These are phyloP conservation scores for Allium sativum DNA, from an alignment of 106 monocot species.

Conservation along the genomic window DNA sequence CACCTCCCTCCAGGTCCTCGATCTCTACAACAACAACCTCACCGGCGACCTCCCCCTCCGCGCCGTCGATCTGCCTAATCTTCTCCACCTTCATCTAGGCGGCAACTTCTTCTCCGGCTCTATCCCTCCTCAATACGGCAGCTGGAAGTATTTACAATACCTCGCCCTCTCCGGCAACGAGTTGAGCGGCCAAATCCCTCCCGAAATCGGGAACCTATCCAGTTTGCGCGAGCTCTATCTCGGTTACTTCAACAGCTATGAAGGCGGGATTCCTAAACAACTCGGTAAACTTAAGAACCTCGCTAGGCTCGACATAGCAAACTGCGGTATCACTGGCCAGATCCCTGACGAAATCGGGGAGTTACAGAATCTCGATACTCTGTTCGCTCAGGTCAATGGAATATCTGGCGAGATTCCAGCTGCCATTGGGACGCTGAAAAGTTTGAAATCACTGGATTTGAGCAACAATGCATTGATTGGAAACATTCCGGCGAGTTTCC, in stretches of 20 bases:
- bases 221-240: slow-evolving; percentile 54
- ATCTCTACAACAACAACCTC: slow-evolving; percentile 92
- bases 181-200: slow-evolving; percentile 52
- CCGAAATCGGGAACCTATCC: slow-evolving; percentile 50
- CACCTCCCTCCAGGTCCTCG: slow-evolving; percentile 44
- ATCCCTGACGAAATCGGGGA: slow-evolving; percentile 56
- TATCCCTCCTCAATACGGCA: slow-evolving; percentile 56
- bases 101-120: slow-evolving; percentile 81
- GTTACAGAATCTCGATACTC: slow-evolving; percentile 62
- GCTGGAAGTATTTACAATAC: slow-evolving; percentile 55
- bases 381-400: slow-evolving; percentile 72
- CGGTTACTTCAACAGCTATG: slow-evolving; percentile 72
- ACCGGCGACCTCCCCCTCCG: slow-evolving; percentile 54
- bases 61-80: slow-evolving; percentile 22
- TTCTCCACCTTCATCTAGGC: slow-evolving; percentile 74
- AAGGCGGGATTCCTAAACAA: slow-evolving; percentile 63
- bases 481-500: slow-evolving; percentile 35
- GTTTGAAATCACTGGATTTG: slow-evolving; percentile 72
- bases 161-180: slow-evolving; percentile 88
- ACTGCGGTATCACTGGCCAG: slow-evolving; percentile 58
- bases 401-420: slow-evolving; percentile 42
- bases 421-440: slow-evolving; percentile 37
- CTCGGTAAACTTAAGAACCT: slow-evolving; percentile 50
- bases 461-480: slow-evolving; percentile 66
- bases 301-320: slow-evolving; percentile 70